Base-by-base conservation (phyloP, 345 rosid genomes). In the Ailanthus altissimus region DNA sequence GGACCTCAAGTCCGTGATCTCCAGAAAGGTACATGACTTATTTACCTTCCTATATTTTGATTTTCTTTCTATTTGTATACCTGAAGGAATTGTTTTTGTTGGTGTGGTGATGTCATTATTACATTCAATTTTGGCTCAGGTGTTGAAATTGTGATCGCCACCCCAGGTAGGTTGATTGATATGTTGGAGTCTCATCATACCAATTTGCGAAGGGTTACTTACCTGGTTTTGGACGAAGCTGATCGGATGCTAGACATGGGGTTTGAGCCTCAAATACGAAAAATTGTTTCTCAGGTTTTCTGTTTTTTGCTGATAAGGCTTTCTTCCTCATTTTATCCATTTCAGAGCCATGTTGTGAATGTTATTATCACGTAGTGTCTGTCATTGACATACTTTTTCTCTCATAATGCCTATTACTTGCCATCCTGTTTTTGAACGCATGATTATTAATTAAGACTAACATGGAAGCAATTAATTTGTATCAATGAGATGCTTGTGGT, bases 1-100 rank as follows among this genome's bases (percentile, higher is more conserved):
- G 99, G 99, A 81, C 99, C 99, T 81, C 99, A 97, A 85, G 97
- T 97, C 77, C 99, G 98, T 86, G 98, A 97, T 90, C 93, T 97
- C 78, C 99, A 94, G 87, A 97, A 97, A 91, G 99, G 99, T 96
- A 74, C 85, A 74, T 71, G 83, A 81, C 68, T 81, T 83, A 70
- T 82, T 81, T 78, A 80, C 66, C 87, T 75, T 74, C 67, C 81
- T 73, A 32, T 76, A 38, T 78, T 51, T 73, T 78, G 69, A 38
- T 75, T 6, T 54, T 68, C 67, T 54, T 66, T 62, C 40, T 70
- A 67, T 16, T 46, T 75, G 66, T 69, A 45, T 45, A 26, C 21
- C 57, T 83, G 26, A 32, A 21, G 67, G 26, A 28, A 60, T 73
- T 51, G 32, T 57, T 50, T 20, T 51, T 77, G 58, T 36, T 56